Base-by-base conservation (phyloP, 2,329 filamentous ascomycete species). In the Fusarium tanahbumbuense region DNA sequence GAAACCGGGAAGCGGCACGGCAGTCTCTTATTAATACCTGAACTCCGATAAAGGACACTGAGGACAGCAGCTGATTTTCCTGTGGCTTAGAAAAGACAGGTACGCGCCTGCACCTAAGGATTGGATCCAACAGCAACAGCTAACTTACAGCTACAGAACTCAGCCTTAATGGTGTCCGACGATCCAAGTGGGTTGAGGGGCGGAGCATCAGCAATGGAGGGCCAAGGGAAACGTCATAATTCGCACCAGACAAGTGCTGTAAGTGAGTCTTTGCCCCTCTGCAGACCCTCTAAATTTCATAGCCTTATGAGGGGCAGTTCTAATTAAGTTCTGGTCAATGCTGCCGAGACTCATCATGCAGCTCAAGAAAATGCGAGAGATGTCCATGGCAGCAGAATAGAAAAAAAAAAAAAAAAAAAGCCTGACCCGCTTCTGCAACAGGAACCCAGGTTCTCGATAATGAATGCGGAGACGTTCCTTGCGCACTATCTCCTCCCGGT, bases 171-270 rank as follows among this genome's bases (percentile, higher is more conserved):
- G 52, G 68, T 64, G 67, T 37, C 34, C 34, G 34, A 61, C 53
- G 62, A 60, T 64, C 68, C 52, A 68, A 65, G 68, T 71, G 68
- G 68, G 60, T 30, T 46, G 40, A 49, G 55, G 55, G 64, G 70
- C 63, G 65, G 70, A 72, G 69, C 53, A 70, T 32, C 42, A 56
- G 52, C 49, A 52, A 57, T 41, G 32, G 32, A 34, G 32, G 55
- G 42, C 49, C 60, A 58, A 48, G 42, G 61, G 45, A 52, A 57
- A 70, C 68, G 69, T 72, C 69, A 71, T 37, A 37, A 37, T 72
- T 50, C 25, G 53, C 37, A 52, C 59, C 64, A 68, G 56, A 55
- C 55, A 53, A 45, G 37, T 28, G 20, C 42, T 55, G 16, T 44
- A 30, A 15, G 44, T 45, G 30, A 60, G 48, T 61, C 44, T 67